A percentile compares a stretch with the other conserved stretches of the same genome.
Evolutionary conservation across 257 asterid species (phyloP).

Genomic region (Apocynum venetum): DNA sequence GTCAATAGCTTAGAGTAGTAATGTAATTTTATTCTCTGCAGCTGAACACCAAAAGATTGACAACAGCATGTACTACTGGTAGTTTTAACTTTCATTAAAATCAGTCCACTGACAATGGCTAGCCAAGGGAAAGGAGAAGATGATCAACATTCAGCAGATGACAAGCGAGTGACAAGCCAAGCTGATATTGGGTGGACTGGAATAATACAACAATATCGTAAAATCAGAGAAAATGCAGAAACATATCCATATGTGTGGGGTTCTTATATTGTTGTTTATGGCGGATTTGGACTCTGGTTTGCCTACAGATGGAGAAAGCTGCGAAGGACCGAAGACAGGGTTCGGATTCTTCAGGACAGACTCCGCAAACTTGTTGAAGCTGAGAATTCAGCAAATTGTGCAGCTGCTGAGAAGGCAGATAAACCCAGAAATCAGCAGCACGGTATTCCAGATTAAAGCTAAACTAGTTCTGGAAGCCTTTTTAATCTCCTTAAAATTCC

Average conservation of each 20-base stretch:
- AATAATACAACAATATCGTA: conserved; percentile 38
- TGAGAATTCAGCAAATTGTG: conserved; percentile 34
- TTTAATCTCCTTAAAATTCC: no score
- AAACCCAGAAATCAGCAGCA: conserved; percentile 22
- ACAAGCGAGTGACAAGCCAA: conserved; percentile 28
- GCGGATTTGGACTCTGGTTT: conserved; percentile 74
- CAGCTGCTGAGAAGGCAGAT: conserved; percentile 26
- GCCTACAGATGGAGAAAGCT: conserved; percentile 74
- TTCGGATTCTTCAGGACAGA: conserved; percentile 66
- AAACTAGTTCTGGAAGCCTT: not conserved
- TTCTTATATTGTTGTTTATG: conserved; percentile 71
- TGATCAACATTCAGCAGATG: conserved; percentile 25
- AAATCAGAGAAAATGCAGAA: conserved; percentile 64
- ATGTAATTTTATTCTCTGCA: no score
- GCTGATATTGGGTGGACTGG: conserved; percentile 34
- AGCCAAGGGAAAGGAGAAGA: conserved; percentile 34
- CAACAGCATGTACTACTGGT: no score
- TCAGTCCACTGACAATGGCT: conserved; percentile 28
- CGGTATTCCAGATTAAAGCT: not conserved
- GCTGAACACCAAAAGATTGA: not conserved
- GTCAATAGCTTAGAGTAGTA: no score
- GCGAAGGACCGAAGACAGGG: conserved; percentile 67
- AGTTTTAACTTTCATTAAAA: not conserved
- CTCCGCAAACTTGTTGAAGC: conserved; percentile 49
- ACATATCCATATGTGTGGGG: conserved; percentile 91